phyloP scores from a whole-genome alignment of 1,284 basidiomycete species.

The Farysia itapuensis region DNA sequence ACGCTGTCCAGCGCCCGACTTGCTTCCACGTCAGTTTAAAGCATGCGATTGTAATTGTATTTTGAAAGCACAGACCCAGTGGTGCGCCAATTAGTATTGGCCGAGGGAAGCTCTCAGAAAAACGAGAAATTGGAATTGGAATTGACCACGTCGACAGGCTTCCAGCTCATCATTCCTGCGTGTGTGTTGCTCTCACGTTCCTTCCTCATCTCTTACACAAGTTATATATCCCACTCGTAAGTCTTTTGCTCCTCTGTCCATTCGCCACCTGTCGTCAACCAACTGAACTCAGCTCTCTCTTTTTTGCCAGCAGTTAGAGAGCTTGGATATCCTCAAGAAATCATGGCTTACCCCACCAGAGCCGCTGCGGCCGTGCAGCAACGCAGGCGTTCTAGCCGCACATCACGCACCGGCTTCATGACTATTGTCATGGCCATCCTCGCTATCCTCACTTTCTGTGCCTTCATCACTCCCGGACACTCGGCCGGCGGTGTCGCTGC shows the following conservation, averaged over 20 bases:
- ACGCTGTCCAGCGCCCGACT: too few relatives aligned
- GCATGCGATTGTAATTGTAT: not conserved
- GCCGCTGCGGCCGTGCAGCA: conserved; percentile 31
- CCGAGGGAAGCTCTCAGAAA: too few relatives aligned
- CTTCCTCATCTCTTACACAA: not conserved
- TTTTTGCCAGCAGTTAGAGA: too few relatives aligned
- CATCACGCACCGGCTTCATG: conserved; percentile 35
- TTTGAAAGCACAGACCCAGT: too few relatives aligned
- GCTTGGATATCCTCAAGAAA: conserved; percentile 3
- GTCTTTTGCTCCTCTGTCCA: not conserved
- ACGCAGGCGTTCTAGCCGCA: conserved; percentile 31
- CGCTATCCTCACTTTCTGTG: conserved; percentile 45
- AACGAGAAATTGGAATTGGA: too few relatives aligned
- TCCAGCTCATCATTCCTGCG: not conserved
- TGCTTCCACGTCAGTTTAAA: too few relatives aligned
- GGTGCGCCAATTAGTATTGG: too few relatives aligned
- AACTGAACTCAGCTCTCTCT: too few relatives aligned
- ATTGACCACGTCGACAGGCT: too few relatives aligned
- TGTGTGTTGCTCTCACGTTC: conserved; percentile 1
- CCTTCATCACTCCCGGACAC: conserved; percentile 30
- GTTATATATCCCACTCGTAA: conserved; percentile 1
- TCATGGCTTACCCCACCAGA: conserved; percentile 24
- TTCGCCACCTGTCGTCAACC: not conserved
- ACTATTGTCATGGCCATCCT: conserved; percentile 48
- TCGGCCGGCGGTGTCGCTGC: conserved; percentile 46